These are phyloP conservation scores for Venturia effusa DNA, from an alignment of 2,329 filamentous ascomycete genomes.

Conservation along the genomic window DNA sequence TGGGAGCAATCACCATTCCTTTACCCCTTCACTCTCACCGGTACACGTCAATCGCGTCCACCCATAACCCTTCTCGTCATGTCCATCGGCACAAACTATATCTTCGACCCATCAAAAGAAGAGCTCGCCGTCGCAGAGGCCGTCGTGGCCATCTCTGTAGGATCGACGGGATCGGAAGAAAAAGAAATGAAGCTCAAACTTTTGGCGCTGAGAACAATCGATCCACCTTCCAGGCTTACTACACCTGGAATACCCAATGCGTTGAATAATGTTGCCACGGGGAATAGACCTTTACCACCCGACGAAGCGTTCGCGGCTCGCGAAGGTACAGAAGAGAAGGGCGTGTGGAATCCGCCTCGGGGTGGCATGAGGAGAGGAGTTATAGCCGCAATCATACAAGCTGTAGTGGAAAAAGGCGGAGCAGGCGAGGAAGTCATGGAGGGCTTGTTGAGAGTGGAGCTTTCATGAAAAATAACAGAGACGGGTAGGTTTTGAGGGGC, in stretches of 20 bases:
- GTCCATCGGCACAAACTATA: slow-evolving; percentile 73
- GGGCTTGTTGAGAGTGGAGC: slow-evolving; percentile 65
- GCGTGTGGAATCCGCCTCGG: slow-evolving; percentile 77
- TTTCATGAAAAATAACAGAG: background rate
- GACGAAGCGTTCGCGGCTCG: slow-evolving; percentile 33
- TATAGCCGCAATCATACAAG: slow-evolving; percentile 63
- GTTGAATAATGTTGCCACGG: slow-evolving; percentile 35
- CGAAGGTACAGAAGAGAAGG: slow-evolving; percentile 47
- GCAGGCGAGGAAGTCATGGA: slow-evolving; percentile 80
- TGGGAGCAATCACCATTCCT: slow-evolving; percentile 76
- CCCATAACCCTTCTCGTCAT: slow-evolving; percentile 87
- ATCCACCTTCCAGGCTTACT: slow-evolving; percentile 38
- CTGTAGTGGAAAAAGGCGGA: slow-evolving; percentile 64
- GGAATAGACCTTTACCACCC: slow-evolving; percentile 25
- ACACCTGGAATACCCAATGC: slow-evolving; percentile 36
- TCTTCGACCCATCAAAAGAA: slow-evolving; percentile 86
- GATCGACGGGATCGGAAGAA: slow-evolving; percentile 19
- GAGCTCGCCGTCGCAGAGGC: slow-evolving; percentile 89
- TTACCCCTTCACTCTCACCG: slow-evolving; percentile 46
- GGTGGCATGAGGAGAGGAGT: slow-evolving; percentile 71
- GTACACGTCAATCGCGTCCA: slow-evolving; percentile 42
- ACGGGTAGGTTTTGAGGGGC: background rate
- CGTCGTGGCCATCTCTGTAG: slow-evolving; percentile 75
- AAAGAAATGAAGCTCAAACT: slow-evolving; percentile 20
- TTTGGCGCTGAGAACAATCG: slow-evolving; percentile 37